These are phyloP conservation scores for Fusarium hainanense DNA, from an alignment of 2,329 filamentous ascomycete genomes.

Conservation along the genomic window DNA sequence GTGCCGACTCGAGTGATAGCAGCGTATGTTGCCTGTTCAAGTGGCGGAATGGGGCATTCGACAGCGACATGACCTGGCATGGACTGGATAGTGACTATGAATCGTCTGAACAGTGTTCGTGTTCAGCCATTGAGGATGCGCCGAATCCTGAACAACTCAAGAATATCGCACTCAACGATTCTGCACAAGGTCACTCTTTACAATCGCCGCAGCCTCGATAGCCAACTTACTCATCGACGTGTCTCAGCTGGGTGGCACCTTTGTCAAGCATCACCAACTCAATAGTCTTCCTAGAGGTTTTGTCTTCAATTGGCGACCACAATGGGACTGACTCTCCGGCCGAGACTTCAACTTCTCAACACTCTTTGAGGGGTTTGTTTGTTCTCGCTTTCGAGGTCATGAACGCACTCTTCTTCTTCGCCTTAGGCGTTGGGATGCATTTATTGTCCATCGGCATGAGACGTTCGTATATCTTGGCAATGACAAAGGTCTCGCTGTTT, in stretches of 20 bases:
- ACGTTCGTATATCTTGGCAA: neutral
- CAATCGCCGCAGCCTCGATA: neutral
- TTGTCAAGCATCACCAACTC: neutral
- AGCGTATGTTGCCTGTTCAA: accelerated
- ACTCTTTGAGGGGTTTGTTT: neutral
- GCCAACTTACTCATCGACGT: neutral
- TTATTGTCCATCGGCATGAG: neutral
- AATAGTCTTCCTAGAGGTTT: neutral
- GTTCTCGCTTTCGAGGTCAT: neutral
- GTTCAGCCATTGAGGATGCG: neutral
- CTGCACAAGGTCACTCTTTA: neutral
- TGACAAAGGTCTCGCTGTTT: neutral
- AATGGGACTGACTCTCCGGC: neutral
- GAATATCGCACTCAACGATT: neutral
- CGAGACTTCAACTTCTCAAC: neutral
- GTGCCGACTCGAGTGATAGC: too few relatives aligned
- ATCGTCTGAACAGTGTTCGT: neutral
- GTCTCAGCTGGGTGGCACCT: neutral
- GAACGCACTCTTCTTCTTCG: neutral
- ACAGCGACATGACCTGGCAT: too few relatives aligned
- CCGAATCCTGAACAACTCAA: neutral
- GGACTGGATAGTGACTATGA: neutral
- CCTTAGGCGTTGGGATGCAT: too few relatives aligned
- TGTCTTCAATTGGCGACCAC: neutral
- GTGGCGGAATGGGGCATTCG: too few relatives aligned